Evolutionary conservation across 2,329 filamentous ascomycete species (phyloP), one percentile per base, ranked within the genome.

Genomic region (Drechslerella stenobrocha): DNA sequence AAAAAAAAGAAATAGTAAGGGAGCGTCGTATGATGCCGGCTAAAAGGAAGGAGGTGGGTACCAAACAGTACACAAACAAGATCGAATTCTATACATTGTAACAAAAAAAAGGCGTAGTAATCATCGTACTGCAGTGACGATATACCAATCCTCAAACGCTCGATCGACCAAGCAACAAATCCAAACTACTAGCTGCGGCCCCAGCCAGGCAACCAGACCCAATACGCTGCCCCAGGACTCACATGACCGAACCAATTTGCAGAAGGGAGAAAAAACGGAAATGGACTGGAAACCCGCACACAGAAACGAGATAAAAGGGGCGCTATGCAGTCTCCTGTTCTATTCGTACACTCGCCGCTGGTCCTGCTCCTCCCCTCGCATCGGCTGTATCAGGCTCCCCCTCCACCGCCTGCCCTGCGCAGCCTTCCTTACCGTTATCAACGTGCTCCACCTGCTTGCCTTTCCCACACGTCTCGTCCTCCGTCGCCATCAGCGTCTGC

Each of bases 401-500:
- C 7, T 20, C 42, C 13, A 15, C 24, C n/a, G 15, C 18, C 26
- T 35, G 18, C 15, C 18, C 37, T 8, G 13, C 7, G 4, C 18
- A n/a, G 8, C 13, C 24, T 20, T 34, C 13, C 45, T 34, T 48
- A n/a, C 24, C 23, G 7, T 15, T 48, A 6, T 20, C 24, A n/a
- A 3, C 13, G 15, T 6, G 7, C 8, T 23, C 28, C 3, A 11
- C 5, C 28, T 5, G 5, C 11, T 30, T 20, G 23, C 45, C n/a
- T 48, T 30, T 30, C 28, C 28, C 28, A 5, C 5, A 30, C 28
- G 28, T 5, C 28, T 74, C 74, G 59, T 81, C 80, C 40, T 85
- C 82, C 50, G 85, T 81, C 35, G 82, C 84, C 0, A 86, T 88
- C 26, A 96, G 88, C 75, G 95, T 89, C 69, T 89, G 88, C 1